phyloP scores from a whole-genome alignment of 352 stramenopile genomes.

The Globisporangium emineosum region DNA sequence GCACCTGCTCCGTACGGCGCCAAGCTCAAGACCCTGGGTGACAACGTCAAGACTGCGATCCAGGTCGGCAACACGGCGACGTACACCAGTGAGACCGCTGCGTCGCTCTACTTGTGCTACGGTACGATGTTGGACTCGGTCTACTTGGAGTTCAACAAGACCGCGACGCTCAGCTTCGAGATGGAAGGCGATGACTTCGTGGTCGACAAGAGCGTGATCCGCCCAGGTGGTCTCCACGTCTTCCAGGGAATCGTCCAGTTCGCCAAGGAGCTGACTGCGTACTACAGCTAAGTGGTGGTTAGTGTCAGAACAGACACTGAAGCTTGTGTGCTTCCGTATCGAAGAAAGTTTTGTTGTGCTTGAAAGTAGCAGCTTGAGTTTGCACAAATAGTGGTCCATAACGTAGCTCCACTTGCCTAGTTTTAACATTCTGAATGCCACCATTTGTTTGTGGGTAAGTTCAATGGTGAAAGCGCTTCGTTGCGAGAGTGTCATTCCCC shows the following conservation, averaged over 20 bases:
- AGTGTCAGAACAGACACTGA: neutral
- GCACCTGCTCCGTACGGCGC: conserved; percentile 16
- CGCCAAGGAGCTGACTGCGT: conserved; percentile 21
- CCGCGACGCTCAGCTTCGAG: conserved; percentile 25
- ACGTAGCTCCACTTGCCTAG: neutral
- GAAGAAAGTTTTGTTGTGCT: neutral
- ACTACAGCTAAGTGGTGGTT: conserved; percentile 18
- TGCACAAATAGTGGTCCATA: neutral
- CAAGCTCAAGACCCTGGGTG: conserved; percentile 18
- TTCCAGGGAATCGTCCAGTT: conserved; percentile 23
- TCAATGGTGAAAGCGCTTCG: too few relatives aligned
- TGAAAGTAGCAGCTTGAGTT: neutral
- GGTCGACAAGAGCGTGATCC: conserved; percentile 19
- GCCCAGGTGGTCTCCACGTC: conserved; percentile 18
- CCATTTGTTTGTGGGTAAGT: neutral
- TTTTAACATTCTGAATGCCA: neutral
- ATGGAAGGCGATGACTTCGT: conserved; percentile 28
- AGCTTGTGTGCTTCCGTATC: neutral
- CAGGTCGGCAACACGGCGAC: conserved; percentile 10
- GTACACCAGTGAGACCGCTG: conserved; percentile 23
- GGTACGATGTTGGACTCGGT: conserved; percentile 26
- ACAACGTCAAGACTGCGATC: conserved; percentile 20
- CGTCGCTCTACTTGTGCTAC: conserved; percentile 25
- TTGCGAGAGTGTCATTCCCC: too few relatives aligned
- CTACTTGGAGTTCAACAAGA: conserved; percentile 20